These are phyloP conservation scores for Kuraishia hungarica DNA, from an alignment of 805 yeast genomes.

Conservation along the genomic window DNA sequence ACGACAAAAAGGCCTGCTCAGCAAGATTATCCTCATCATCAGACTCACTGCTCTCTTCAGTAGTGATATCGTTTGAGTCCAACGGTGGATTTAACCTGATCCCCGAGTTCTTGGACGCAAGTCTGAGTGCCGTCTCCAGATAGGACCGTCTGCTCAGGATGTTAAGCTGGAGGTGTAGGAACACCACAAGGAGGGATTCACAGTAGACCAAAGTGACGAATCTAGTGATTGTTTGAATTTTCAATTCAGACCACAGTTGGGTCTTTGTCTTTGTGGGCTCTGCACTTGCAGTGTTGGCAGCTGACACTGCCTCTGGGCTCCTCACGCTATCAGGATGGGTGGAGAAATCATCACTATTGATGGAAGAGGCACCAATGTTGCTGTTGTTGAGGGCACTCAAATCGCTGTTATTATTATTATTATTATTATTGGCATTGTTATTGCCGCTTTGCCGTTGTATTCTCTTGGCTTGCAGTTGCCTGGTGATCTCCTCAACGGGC, in stretches of 20 bases:
- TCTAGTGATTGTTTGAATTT: conserved; percentile 65
- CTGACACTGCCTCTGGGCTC: conserved; percentile 6
- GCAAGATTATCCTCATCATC: conserved; percentile 35
- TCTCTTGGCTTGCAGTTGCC: conserved; percentile 58
- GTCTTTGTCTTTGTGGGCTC: conserved; percentile 36
- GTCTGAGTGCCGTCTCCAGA: conserved; percentile 63
- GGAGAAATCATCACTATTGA: conserved; percentile 32
- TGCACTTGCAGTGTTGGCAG: conserved; percentile 12
- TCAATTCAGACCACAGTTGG: conserved; percentile 79
- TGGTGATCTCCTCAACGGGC: conserved; percentile 68
- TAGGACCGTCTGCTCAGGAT: conserved; percentile 83
- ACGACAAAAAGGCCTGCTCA: conserved; percentile 77
- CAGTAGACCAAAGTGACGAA: conserved; percentile 64
- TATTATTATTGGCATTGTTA: conserved; percentile 6
- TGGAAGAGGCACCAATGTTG: conserved; percentile 12
- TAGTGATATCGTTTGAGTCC: conserved; percentile 4
- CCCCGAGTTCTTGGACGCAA: conserved; percentile 45
- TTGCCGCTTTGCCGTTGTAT: conserved; percentile 16
- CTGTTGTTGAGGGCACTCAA: conserved; percentile 7
- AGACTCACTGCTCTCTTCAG: conserved; percentile 4
- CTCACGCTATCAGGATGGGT: conserved; percentile 12
- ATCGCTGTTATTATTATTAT: not conserved
- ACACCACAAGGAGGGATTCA: conserved; percentile 58
- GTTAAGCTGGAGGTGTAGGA: conserved; percentile 81
- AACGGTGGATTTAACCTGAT: conserved; percentile 10